Evolutionary conservation across 495 filamentous ascomycete genomes (phyloP), one percentile per base, ranked within the genome.

Genomic region (Penicillium flavigenum): DNA sequence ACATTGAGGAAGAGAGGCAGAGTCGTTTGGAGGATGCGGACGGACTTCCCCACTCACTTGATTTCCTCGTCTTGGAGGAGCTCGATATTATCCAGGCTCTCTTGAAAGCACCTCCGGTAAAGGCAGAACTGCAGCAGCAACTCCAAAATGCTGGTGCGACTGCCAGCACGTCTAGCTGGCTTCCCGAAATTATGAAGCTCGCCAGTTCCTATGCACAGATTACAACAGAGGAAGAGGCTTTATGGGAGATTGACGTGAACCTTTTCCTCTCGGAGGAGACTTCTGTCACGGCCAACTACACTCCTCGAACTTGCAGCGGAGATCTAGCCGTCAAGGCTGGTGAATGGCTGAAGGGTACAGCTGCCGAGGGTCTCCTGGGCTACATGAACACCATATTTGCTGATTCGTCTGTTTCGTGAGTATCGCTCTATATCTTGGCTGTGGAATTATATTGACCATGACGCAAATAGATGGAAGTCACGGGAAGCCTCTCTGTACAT

Each of bases 231-330:
- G 95, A 98, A 65, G 90, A 95, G 71, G 90, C 88, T 8, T 75
- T 98, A 27, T 98, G 94, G 94, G 91, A 98, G 54, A 87, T 97
- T 56, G 94, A 98, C 72, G 85, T 96, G 52, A 98, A 95, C 47
- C 81, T 98, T 1, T 98, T 95, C 72, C 80, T 98, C 27, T 91
- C 91, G 0, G 94, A 98, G 65, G 94, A 98, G 72, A 93, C 90
- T 3, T 90, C 91, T 12, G 87, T 97, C 47, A 96, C 91, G n/a
- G 88, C 92, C 24, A 97, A 98, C 67, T 98, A 96, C 69, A 96
- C 93, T 2, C 89, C 94, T 27, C 82, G 94, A 48, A 95, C 89
- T 12, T 93, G 93, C 47, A 92, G 90, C 63, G 91, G 91, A 27
- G 93, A 96, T 66, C 77, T 98, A 26, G 80, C 94, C 9, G 88